A percentile compares a stretch with the other conserved stretches of the same genome.
Evolutionary conservation across 1,284 basidiomycete species (phyloP).

Genomic region (Ceratobasidium sp.): DNA sequence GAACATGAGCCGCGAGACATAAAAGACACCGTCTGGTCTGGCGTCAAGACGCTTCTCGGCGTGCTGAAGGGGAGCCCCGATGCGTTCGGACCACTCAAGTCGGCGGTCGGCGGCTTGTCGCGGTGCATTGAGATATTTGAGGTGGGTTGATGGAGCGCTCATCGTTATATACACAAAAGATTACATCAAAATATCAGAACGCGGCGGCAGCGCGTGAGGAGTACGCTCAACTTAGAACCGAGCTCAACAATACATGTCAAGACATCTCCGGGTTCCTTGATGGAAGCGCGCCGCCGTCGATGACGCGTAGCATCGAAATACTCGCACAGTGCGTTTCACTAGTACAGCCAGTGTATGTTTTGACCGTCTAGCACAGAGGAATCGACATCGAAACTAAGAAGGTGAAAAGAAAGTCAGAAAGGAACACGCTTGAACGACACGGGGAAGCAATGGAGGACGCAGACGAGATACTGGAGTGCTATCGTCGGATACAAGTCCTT

Average conservation of each 20-base stretch:
- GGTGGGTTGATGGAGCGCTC: background rate
- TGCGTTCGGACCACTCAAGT: slow-evolving; percentile 6
- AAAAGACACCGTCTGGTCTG: background rate
- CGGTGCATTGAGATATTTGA: slow-evolving; percentile 9
- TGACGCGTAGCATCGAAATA: background rate
- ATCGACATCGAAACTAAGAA: background rate
- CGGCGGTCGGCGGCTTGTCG: background rate
- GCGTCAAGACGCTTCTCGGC: background rate
- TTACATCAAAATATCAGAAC: background rate
- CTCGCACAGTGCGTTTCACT: background rate
- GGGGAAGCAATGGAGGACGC: background rate
- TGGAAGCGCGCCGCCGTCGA: background rate
- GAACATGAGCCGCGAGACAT: too few species aligned
- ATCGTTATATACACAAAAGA: background rate
- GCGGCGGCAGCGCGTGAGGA: background rate
- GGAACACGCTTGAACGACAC: background rate
- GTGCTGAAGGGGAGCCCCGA: background rate
- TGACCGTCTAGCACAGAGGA: background rate
- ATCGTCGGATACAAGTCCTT: slow-evolving; percentile 1
- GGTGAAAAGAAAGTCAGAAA: background rate
- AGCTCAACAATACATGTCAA: background rate
- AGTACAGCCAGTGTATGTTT: background rate
- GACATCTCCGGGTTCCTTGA: slow-evolving; percentile 4
- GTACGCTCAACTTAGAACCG: background rate
- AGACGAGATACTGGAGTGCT: slow-evolving; percentile 11